Percentiles rank a stretch among this genome's conserved stretches.
Conservation (phyloP, 805 yeast species). For the Metschnikowia vanudenii region DNA sequence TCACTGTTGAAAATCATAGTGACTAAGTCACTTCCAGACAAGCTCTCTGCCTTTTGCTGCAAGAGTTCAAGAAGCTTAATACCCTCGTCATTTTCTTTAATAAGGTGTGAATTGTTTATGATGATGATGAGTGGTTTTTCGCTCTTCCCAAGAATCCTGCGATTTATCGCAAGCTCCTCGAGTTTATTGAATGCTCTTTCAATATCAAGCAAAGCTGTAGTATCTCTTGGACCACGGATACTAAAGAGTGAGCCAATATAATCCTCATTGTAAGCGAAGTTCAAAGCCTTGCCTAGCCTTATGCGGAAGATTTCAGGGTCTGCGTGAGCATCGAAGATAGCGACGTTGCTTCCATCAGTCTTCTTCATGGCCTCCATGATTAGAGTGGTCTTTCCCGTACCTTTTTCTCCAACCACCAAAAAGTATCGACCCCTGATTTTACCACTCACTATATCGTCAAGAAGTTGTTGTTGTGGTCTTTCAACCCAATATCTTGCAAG, state of each 20-base stretch:
- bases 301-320: slow-evolving; percentile 82
- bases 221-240: slow-evolving; percentile 80
- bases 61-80: slow-evolving; percentile 64
- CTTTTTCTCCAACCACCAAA: slow-evolving; percentile 77
- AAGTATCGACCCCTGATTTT: slow-evolving; percentile 65
- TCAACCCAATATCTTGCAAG: slow-evolving; percentile 54
- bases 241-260: slow-evolving; percentile 80
- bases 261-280: slow-evolving; percentile 74
- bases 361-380: slow-evolving; percentile 67
- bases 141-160: slow-evolving; percentile 35
- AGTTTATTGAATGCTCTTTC: slow-evolving; percentile 77
- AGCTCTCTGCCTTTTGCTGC: slow-evolving; percentile 79
- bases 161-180: slow-evolving; percentile 64
- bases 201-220: slow-evolving; percentile 76
- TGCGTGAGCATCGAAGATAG: slow-evolving; percentile 77
- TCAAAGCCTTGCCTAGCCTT: slow-evolving; percentile 70
- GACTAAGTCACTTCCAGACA: slow-evolving; percentile 70
- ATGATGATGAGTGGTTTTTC: slow-evolving; percentile 63
- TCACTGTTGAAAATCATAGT: slow-evolving; percentile 75
- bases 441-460: slow-evolving; percentile 68
- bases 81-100: slow-evolving; percentile 75
- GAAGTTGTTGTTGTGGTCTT: slow-evolving; percentile 61
- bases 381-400: slow-evolving; percentile 81
- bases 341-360: slow-evolving; percentile 60
- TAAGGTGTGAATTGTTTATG: slow-evolving; percentile 72